Conservation (phyloP, 2,329 filamentous ascomycete genomes). For the Claviceps maximensis region DNA sequence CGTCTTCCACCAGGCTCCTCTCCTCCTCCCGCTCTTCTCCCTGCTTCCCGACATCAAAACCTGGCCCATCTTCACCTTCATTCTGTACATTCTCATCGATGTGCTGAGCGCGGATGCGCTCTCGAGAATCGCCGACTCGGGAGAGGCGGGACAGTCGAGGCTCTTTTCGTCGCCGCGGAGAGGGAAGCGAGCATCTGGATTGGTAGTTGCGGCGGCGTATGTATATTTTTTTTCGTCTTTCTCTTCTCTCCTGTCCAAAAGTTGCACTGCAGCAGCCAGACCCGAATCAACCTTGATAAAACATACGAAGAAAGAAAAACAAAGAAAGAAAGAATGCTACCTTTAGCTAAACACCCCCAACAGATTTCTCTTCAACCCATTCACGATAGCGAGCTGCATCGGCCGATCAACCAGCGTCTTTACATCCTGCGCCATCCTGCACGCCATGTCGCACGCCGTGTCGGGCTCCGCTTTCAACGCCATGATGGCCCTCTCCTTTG, state of each 20-base stretch:
- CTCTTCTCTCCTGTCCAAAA: neutral
- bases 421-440: conserved; percentile 75
- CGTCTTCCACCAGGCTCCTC: conserved; percentile 67
- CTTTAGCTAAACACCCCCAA: neutral
- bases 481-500: conserved; percentile 74
- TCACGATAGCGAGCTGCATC: conserved; percentile 81
- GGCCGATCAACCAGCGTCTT: conserved; percentile 82
- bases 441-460: conserved; percentile 70
- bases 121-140: conserved; percentile 65
- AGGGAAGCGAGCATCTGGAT: conserved; percentile 58
- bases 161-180: conserved; percentile 69
- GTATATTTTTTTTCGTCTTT: conserved; percentile 15
- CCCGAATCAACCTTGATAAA: too few relatives aligned
- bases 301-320: neutral
- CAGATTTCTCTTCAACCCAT: conserved; percentile 89
- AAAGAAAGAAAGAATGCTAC: neutral
- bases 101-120: conserved; percentile 71
- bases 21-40: conserved; percentile 84
- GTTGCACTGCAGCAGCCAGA: neutral
- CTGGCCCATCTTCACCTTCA: conserved; percentile 59
- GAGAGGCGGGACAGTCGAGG: conserved; percentile 60
- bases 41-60: conserved; percentile 59
- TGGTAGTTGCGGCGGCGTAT: conserved; percentile 68
- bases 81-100: conserved; percentile 73
- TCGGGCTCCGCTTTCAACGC: conserved; percentile 59